Conservation (phyloP, 176 grass and related monocot genomes). For the Avena insularis region DNA sequence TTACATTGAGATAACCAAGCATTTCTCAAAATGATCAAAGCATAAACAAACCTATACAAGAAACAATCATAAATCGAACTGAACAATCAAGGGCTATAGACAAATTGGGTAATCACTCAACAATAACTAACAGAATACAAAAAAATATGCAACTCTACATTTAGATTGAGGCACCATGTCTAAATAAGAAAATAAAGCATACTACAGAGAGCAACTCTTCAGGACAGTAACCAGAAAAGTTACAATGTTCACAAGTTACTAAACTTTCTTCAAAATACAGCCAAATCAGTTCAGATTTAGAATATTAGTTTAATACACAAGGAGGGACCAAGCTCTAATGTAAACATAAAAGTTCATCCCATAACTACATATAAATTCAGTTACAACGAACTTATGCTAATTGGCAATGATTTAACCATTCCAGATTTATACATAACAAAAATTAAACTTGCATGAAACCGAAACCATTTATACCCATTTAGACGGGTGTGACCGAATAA, state of each 20-base stretch:
- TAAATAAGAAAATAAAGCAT: not conserved
- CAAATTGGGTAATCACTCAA: not conserved
- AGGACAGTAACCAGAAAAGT: not conserved
- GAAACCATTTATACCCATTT: not conserved
- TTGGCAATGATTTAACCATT: not conserved
- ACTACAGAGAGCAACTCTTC: not conserved
- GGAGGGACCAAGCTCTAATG: not conserved
- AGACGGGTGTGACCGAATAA: not conserved
- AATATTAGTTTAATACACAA: not conserved
- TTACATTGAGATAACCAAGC: not conserved
- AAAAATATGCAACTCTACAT: not conserved
- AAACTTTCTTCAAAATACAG: not conserved
- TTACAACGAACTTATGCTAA: not conserved
- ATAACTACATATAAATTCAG: not conserved
- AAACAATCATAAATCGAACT: not conserved
- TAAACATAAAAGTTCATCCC: not conserved
- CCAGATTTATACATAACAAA: not conserved
- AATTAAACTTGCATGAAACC: not conserved
- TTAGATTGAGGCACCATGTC: not conserved
- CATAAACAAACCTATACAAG: not conserved
- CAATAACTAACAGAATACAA: not conserved
- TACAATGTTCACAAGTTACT: too few species aligned
- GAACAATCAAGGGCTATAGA: not conserved
- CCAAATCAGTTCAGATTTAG: not conserved
- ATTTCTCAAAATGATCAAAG: not conserved